A percentile compares a stretch with the other conserved stretches of the same genome.
These are phyloP conservation scores for Globisporangium apiculatum DNA, from an alignment of 352 stramenopile species.

Conservation along the genomic window DNA sequence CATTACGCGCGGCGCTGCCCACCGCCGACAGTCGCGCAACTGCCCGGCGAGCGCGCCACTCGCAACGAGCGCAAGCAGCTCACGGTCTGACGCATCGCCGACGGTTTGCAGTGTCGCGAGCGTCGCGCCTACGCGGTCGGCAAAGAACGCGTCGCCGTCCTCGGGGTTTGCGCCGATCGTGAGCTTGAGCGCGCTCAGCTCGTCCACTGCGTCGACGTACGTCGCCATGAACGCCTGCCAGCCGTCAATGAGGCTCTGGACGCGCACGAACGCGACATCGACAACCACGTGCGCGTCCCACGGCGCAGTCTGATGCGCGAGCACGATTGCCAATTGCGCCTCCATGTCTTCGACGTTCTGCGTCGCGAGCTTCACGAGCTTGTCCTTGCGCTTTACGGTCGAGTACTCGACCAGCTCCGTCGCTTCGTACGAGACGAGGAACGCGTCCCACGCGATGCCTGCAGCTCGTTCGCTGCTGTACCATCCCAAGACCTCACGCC, in stretches of 20 bases:
- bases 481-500: slow-evolving; percentile 17
- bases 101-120: slow-evolving; percentile 8
- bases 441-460: slow-evolving; percentile 23
- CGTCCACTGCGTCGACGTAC: slow-evolving; percentile 26
- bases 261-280: slow-evolving; percentile 17
- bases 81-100: slow-evolving; percentile 10
- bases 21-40: slow-evolving; percentile 30
- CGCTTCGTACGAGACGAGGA: slow-evolving; percentile 37
- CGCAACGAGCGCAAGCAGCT: slow-evolving; percentile 16
- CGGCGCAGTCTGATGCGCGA: slow-evolving; percentile 20
- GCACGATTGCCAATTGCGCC: slow-evolving; percentile 12
- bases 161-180: slow-evolving; percentile 32
- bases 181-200: slow-evolving; percentile 33
- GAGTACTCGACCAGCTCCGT: slow-evolving; percentile 24
- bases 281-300: neutral
- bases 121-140: slow-evolving; percentile 18
- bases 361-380: slow-evolving; percentile 37
- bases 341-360: slow-evolving; percentile 37
- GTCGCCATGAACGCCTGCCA: slow-evolving; percentile 41
- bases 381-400: slow-evolving; percentile 42
- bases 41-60: slow-evolving; percentile 29
- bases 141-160: slow-evolving; percentile 30
- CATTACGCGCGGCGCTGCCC: slow-evolving; percentile 21
- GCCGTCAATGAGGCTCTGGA: slow-evolving; percentile 29
- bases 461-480: slow-evolving; percentile 6